Conservation (phyloP, 2,329 filamentous ascomycete species). For the Penicillium sp. region DNA sequence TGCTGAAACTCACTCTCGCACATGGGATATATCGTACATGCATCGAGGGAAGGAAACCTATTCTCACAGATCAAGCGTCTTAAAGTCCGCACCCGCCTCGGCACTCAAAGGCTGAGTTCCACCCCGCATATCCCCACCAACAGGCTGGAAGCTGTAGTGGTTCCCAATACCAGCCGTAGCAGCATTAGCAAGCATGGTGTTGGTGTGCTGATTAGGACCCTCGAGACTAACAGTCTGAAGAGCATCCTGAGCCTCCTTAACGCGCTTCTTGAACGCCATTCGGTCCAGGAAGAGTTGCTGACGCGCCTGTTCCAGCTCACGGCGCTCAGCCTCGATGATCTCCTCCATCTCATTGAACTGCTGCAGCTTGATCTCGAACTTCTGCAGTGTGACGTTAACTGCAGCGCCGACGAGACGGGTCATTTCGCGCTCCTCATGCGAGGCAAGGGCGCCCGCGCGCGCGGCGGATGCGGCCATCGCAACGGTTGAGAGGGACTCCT, state of each 20-base stretch:
- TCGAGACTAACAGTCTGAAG: slow-evolving; percentile 55
- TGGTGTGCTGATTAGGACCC: slow-evolving; percentile 47
- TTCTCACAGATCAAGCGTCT: slow-evolving; percentile 46
- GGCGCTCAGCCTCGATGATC: slow-evolving; percentile 85
- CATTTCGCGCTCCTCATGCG: slow-evolving; percentile 96
- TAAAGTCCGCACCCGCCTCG: slow-evolving; percentile 46
- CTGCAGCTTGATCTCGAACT: slow-evolving; percentile 91
- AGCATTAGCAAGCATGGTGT: slow-evolving; percentile 39
- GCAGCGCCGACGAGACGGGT: slow-evolving; percentile 89
- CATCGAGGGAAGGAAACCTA: slow-evolving; percentile 8
- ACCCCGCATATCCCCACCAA: slow-evolving; percentile 33
- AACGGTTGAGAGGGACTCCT: slow-evolving; percentile 66
- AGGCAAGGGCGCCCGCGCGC: slow-evolving; percentile 83
- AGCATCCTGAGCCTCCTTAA: slow-evolving; percentile 78
- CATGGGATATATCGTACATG: slow-evolving; percentile 33
- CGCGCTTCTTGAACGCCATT: slow-evolving; percentile 83
- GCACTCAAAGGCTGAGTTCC: slow-evolving; percentile 47
- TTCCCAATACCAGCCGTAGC: slow-evolving; percentile 41
- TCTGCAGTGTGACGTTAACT: slow-evolving; percentile 91
- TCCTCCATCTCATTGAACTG: slow-evolving; percentile 97
- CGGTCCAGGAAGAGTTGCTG: slow-evolving; percentile 94
- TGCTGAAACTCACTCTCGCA: background rate
- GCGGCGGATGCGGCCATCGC: slow-evolving; percentile 85
- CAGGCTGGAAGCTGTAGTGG: slow-evolving; percentile 47
- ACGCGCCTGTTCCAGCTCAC: slow-evolving; percentile 87